Base-by-base conservation (phyloP, 2,329 filamentous ascomycete species). In the Pseudogymnoascus sp. region DNA sequence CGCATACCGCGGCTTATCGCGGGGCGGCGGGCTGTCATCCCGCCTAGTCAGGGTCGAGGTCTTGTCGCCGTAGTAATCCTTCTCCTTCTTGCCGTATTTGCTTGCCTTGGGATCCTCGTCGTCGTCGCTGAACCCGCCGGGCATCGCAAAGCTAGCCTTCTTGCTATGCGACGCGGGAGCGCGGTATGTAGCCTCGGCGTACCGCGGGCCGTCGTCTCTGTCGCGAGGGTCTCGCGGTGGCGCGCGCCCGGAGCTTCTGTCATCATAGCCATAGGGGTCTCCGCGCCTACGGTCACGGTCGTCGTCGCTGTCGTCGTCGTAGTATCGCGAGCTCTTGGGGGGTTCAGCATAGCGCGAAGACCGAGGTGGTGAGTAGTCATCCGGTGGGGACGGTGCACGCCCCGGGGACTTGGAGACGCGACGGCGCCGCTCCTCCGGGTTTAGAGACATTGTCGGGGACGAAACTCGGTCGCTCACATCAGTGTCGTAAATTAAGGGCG, bases 391-490 rank as follows among this genome's bases (percentile, higher is more conserved):
- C 11, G 47, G 28, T 2, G 28, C 47, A 20, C 47, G 47, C 15
- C 47, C 47, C 9, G 47, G 47, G 28, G 47, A 53, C 47, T 12
- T 53, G 28, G 47, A 53, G 15, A 12, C 12, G 47, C 47, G 47
- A 53, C n/a, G 25, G n/a, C 43, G 47, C 47, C 47, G 47, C 47
- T 53, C 47, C n/a, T 53, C 47, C 7, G 25, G 47, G 47, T 53
- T 53, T 53, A 33, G 47, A 53, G 47, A 53, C 47, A 53, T 53
- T 53, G 47, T 53, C 47, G 47, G 47, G 28, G 47, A 33, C 47
- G 28, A 53, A 53, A 33, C 47, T 35, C 47, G 47, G 30, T 53
- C 28, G 47, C n/a, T 53, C 28, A 53, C 47, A 53, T 53, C 28
- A 33, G 47, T 53, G 28, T 35, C 15, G 47, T 53, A 28, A 53